Evolutionary conservation across 495 filamentous ascomycete genomes (phyloP).

Genomic region (Chaetomium cochliodes): DNA sequence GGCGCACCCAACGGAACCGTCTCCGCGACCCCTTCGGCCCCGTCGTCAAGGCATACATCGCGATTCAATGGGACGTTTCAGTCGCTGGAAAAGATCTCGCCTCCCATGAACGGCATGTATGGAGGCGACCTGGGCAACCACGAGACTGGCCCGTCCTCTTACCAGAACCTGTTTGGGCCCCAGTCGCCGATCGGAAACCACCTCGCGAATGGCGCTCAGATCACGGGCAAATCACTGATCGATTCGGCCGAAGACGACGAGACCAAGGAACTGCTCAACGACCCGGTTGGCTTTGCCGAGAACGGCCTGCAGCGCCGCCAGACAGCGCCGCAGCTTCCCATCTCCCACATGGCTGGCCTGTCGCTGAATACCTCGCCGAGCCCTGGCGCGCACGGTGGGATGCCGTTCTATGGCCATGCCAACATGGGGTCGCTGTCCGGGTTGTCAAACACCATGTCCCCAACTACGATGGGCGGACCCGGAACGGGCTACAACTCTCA

Average conservation of each 20-base stretch:
- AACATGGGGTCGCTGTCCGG: constrained; percentile 42
- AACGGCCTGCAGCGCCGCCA: constrained; percentile 68
- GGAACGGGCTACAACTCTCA: constrained; percentile 52
- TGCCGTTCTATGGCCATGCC: constrained; percentile 52
- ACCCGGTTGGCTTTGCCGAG: constrained; percentile 80
- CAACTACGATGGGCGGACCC: constrained; percentile 50
- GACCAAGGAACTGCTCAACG: constrained; percentile 77
- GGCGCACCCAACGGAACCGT: constrained; percentile 35
- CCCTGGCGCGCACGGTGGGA: constrained; percentile 49
- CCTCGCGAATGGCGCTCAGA: constrained; percentile 63
- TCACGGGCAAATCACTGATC: constrained; percentile 80
- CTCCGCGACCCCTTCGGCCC: constrained; percentile 53
- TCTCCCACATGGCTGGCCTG: constrained; percentile 67
- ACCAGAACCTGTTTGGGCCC: constrained; percentile 76
- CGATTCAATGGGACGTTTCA: constrained; percentile 80
- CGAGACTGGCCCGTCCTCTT: constrained; percentile 60
- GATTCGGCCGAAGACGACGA: constrained; percentile 78
- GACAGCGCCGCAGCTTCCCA: constrained; percentile 72
- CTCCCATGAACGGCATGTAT: constrained; percentile 56
- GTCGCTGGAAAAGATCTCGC: constrained; percentile 67
- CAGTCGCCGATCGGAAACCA: constrained; percentile 81
- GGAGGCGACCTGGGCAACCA: constrained; percentile 59
- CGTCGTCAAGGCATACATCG: constrained; percentile 66
- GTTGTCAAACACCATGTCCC: constrained; percentile 60
- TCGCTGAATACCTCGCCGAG: constrained; percentile 71